Conservation (phyloP, 768 basidiomycete species). For the Floccularia luteovirens region DNA sequence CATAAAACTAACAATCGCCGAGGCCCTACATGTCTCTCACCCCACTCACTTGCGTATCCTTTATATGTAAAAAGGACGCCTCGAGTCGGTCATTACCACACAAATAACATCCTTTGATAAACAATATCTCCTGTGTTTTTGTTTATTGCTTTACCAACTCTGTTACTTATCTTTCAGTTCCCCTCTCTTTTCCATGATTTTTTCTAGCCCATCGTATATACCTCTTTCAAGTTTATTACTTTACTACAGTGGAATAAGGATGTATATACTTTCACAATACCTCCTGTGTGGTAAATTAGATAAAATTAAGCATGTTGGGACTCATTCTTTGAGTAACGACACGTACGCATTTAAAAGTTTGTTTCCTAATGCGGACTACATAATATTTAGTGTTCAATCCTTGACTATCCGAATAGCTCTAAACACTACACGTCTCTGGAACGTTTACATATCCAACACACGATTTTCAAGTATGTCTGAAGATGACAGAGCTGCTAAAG, state of each 20-base stretch:
- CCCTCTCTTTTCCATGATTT: conserved; percentile 22
- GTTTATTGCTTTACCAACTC: conserved; percentile 13
- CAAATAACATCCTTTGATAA: conserved; percentile 24
- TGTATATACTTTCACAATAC: neutral
- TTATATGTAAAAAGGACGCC: conserved; percentile 35
- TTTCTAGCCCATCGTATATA: conserved; percentile 37
- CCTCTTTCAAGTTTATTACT: conserved; percentile 19
- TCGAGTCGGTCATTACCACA: conserved; percentile 57
- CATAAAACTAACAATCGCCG: conserved; percentile 56
- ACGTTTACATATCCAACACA: too few relatives aligned
- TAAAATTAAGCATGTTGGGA: too few relatives aligned
- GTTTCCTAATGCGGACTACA: too few relatives aligned
- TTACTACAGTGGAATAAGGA: neutral
- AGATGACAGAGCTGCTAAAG: conserved; percentile 73
- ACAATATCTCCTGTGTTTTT: conserved; percentile 16
- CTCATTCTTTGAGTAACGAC: too few relatives aligned
- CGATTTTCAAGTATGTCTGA: conserved; percentile 43
- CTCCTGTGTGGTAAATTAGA: too few relatives aligned
- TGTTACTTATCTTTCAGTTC: conserved; percentile 26
- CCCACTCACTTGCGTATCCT: conserved; percentile 49
- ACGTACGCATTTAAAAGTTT: too few relatives aligned
- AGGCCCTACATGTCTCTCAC: too few relatives aligned
- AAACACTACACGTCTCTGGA: too few relatives aligned
- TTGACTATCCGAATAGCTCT: too few relatives aligned
- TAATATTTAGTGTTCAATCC: too few relatives aligned